These are phyloP conservation scores for Candida glaebosa DNA, from an alignment of 805 yeast species.

Conservation along the genomic window DNA sequence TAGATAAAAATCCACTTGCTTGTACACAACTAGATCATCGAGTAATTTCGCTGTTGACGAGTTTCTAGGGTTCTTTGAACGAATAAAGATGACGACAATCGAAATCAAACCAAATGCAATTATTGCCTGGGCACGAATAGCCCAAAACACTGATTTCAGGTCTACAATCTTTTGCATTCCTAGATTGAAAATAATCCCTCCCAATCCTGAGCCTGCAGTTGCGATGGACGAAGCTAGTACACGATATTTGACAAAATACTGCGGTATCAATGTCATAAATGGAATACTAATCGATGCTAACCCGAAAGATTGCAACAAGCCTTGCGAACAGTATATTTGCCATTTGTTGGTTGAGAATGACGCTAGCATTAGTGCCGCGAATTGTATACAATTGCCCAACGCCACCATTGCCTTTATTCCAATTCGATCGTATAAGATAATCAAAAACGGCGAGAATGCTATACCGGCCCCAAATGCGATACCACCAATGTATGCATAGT, in stretches of 20 bases:
- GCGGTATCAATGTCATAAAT: constrained; percentile 58
- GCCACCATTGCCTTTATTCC: constrained; percentile 40
- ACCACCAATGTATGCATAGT: constrained; percentile 69
- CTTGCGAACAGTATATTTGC: constrained; percentile 69
- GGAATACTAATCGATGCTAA: constrained; percentile 58
- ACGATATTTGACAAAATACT: constrained; percentile 65
- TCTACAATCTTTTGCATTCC: constrained; percentile 45
- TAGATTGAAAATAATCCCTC: constrained; percentile 48
- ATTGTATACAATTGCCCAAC: constrained; percentile 49
- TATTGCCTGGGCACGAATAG: constrained; percentile 46
- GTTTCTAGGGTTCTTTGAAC: constrained; percentile 15
- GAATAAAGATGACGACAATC: constrained; percentile 18
- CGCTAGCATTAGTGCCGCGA: constrained; percentile 57
- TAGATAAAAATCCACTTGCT: constrained; percentile 41
- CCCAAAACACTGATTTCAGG: constrained; percentile 42
- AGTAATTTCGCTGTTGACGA: constrained; percentile 7
- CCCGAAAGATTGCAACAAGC: constrained; percentile 58
- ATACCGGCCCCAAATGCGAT: constrained; percentile 56
- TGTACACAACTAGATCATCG: constrained; percentile 40
- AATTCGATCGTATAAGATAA: constrained; percentile 41
- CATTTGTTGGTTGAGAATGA: constrained; percentile 56
- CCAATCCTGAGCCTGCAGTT: constrained; percentile 51
- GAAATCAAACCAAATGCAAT: constrained; percentile 26
- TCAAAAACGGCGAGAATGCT: constrained; percentile 49
- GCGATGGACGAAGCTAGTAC: constrained; percentile 50